phyloP scores from a whole-genome alignment of 805 yeast genomes.

The Alloascoidea hylecoeti region DNA sequence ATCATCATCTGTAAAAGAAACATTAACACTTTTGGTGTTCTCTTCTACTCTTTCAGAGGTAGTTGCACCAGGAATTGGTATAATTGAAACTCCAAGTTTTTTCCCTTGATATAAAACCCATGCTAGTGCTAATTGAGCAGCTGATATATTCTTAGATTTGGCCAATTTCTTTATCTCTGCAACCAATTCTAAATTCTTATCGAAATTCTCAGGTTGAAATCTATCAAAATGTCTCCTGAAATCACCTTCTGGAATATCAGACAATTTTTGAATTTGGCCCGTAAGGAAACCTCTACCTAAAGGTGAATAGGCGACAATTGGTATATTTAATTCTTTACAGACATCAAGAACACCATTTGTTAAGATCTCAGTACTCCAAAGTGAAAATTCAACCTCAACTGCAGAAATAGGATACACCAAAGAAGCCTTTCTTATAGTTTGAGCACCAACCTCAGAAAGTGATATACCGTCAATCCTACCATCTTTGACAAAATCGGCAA shows the following conservation, averaged over 20 bases:
- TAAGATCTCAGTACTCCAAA: conserved; percentile 50
- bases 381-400: conserved; percentile 70
- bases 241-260: conserved; percentile 43
- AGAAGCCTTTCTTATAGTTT: conserved; percentile 44
- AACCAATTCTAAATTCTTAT: conserved; percentile 36
- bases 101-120: conserved; percentile 40
- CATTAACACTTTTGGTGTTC: conserved; percentile 36
- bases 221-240: conserved; percentile 35
- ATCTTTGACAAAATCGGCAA: conserved; percentile 42
- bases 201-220: conserved; percentile 42
- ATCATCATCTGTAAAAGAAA: conserved; percentile 7
- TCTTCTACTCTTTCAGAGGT: conserved; percentile 42
- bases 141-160: conserved; percentile 25
- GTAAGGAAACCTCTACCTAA: conserved; percentile 68
- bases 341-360: conserved; percentile 48
- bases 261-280: conserved; percentile 33
- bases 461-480: conserved; percentile 64
- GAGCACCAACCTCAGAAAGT: conserved; percentile 56
- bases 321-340: conserved; percentile 42
- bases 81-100: conserved; percentile 26
- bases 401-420: conserved; percentile 40
- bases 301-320: conserved; percentile 75
- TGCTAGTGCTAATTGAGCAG: conserved; percentile 61
- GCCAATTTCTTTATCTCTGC: conserved; percentile 36
- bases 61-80: conserved; percentile 78